A percentile compares a stretch with the other conserved stretches of the same genome.
These are phyloP conservation scores for Bryoerythrophyllum caledonicum DNA, from an alignment of 225 moss, liverwort and hornwort species.

Conservation along the genomic window DNA sequence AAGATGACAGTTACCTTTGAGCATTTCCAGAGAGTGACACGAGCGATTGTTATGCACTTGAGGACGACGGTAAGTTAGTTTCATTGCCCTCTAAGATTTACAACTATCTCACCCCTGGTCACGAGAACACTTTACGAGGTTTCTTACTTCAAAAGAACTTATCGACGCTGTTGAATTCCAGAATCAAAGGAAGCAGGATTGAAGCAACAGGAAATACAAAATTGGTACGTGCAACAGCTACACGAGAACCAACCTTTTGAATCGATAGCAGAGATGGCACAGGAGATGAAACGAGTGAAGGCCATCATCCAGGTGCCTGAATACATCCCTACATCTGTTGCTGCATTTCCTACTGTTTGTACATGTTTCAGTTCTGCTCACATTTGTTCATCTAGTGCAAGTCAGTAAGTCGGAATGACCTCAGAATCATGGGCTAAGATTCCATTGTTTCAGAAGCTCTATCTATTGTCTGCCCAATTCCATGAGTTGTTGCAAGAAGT, in stretches of 20 bases:
- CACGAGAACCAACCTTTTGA: slow-evolving; percentile 77
- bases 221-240: slow-evolving; percentile 83
- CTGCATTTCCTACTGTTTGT: too few species aligned
- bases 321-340: neutral
- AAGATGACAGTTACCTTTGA: slow-evolving; percentile 94
- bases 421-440: too few species aligned
- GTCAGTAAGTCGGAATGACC: too few species aligned
- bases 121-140: too few species aligned
- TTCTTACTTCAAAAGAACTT: neutral
- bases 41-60: slow-evolving; percentile 89
- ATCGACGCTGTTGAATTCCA: slow-evolving; percentile 33
- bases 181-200: slow-evolving; percentile 72
- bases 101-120: too few species aligned
- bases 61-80: slow-evolving; percentile 85
- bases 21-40: slow-evolving; percentile 89
- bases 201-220: slow-evolving; percentile 81
- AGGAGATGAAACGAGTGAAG: slow-evolving; percentile 79
- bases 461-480: too few species aligned
- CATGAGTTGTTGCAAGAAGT: too few species aligned
- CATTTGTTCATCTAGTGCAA: too few species aligned
- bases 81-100: slow-evolving; percentile 1
- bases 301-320: slow-evolving; percentile 84
- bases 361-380: too few species aligned
- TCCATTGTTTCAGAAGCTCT: too few species aligned
- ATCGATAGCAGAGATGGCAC: slow-evolving; percentile 66